Conservation (phyloP, 2,329 filamentous ascomycete species). For the Ophiostoma novo-ulmi region DNA sequence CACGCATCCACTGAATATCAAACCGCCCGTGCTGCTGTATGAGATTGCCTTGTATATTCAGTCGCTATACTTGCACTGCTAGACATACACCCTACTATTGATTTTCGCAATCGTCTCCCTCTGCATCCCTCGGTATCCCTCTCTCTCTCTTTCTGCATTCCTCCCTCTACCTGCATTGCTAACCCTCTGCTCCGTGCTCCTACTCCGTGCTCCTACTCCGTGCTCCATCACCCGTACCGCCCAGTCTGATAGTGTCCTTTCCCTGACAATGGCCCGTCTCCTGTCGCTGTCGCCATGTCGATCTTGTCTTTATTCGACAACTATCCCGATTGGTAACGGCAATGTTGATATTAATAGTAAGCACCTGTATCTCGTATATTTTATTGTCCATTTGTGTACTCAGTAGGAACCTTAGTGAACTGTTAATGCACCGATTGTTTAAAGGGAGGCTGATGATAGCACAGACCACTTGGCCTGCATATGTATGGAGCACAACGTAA, state of each 20-base stretch:
- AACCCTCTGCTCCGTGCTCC: slow-evolving; percentile 1
- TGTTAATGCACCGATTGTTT: neutral
- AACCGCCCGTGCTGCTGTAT: slow-evolving; percentile 9
- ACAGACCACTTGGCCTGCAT: neutral
- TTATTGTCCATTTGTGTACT: neutral
- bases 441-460: neutral
- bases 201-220: neutral
- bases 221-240: neutral
- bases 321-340: neutral
- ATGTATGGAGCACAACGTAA: neutral
- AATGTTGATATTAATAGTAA: slow-evolving; percentile 1
- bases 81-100: neutral
- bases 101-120: neutral
- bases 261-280: slow-evolving; percentile 11
- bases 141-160: neutral
- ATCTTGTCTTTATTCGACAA: neutral
- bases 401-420: neutral
- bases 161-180: neutral
- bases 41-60: neutral
- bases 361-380: neutral
- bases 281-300: neutral
- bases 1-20: neutral
- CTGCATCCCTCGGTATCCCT: neutral
- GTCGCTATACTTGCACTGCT: neutral
- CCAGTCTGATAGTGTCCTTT: neutral